phyloP scores from a whole-genome alignment of 768 basidiomycete species.

The Psilocybe azurescens region DNA sequence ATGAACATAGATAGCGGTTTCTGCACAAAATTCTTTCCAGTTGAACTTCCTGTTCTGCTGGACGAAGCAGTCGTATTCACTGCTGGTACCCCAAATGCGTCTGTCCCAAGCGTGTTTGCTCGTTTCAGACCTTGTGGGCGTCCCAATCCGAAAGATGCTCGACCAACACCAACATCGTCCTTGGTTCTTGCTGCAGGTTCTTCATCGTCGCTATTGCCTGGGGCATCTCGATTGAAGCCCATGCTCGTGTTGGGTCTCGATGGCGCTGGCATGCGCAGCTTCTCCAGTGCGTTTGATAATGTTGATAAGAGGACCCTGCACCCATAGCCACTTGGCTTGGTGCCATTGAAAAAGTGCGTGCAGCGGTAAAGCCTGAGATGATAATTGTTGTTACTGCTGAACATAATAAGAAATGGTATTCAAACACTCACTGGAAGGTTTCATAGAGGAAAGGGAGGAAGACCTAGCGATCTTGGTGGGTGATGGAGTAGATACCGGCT shows the following conservation, averaged over 20 bases:
- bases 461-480: constrained; percentile 39
- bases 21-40: constrained; percentile 27
- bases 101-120: constrained; percentile 26
- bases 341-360: constrained; percentile 31
- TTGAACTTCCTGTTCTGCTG: constrained; percentile 5
- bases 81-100: constrained; percentile 19
- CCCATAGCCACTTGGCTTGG: constrained; percentile 26
- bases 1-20: constrained; percentile 35
- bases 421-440: constrained; percentile 32
- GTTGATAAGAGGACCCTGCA: constrained; percentile 59
- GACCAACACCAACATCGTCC: constrained; percentile 29
- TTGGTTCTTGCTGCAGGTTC: constrained; percentile 16
- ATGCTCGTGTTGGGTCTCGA: constrained; percentile 71
- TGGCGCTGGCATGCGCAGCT: constrained; percentile 69
- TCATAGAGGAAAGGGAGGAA: constrained; percentile 33
- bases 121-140: constrained; percentile 22
- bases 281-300: constrained; percentile 71
- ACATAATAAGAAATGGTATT: neutral
- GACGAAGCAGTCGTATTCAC: constrained; percentile 16
- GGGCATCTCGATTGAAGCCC: constrained; percentile 58
- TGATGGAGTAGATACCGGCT: constrained; percentile 31
- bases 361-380: constrained; percentile 21
- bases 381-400: neutral
- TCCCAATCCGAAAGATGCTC: constrained; percentile 19
- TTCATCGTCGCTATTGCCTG: constrained; percentile 28